Evolutionary conservation across 495 filamentous ascomycete genomes (phyloP), one percentile per base, ranked within the genome.

Genomic region (Aspergillus steynii): DNA sequence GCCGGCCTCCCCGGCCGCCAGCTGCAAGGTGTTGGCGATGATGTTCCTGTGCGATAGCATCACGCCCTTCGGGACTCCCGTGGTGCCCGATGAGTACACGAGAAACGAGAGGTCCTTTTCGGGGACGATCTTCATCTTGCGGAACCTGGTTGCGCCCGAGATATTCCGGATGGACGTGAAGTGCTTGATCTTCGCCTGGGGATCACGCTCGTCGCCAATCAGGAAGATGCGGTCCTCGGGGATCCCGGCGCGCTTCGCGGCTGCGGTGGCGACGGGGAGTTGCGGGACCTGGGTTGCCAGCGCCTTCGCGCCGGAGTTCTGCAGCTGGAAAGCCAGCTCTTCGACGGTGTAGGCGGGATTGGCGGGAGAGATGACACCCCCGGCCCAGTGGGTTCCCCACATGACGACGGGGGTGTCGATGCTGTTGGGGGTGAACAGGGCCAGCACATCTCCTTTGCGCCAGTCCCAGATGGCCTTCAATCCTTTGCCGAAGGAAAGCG

Each of bases 41-140:
- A 97, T 86, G 72, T 97, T 97, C 55, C 72, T 65, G 69, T 98
- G 94, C 47, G 83, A 89, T 8, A 97, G 77, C 85, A 90, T 90
- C n/a, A 97, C 94, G 20, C 94, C 94, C 74, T 98, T 97, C 2
- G 95, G 93, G 56, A 90, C 74, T 14, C 94, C 94, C 0, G 93
- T 97, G 0, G 94, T 97, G n/a, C 94, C 94, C 37, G 87, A 91
- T 34, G 85, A 89, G 74, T 97, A 98, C 61, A 92, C 91, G 62
- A 93, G 78, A 77, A 61, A 95, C 77, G 85, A 66, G 5, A 85
- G 61, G 64, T 85, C 82, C 48, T 77, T 78, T 45, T 71, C 70
- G 0, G 81, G 78, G 5, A 72, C 63, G 64, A 75, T 71, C 78
- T 79, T 79, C 48, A 77, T 73, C 57, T 75, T 77, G 42, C 82